Evolutionary conservation across 2,329 filamentous ascomycete genomes (phyloP).

Genomic region (Alternaria sp.): DNA sequence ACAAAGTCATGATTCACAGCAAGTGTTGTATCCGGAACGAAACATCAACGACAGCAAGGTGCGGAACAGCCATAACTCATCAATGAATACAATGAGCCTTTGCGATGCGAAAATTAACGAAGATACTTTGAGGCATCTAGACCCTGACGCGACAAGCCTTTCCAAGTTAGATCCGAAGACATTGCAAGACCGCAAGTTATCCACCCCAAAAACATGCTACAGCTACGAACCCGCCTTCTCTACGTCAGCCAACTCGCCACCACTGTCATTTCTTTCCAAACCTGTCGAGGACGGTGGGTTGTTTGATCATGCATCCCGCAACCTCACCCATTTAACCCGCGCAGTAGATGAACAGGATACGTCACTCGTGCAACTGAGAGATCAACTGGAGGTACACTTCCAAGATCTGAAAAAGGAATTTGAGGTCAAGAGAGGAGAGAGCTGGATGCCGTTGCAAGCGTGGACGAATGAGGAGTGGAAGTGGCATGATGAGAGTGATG

Average conservation of each 20-base stretch:
- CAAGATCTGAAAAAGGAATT: constrained; percentile 9
- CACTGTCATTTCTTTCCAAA: background rate
- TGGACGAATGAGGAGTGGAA: constrained; percentile 3
- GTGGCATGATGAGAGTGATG: background rate
- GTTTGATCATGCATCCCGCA: background rate
- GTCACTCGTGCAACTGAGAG: background rate
- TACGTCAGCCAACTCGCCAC: background rate
- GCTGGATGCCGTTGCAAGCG: constrained; percentile 9
- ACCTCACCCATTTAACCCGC: background rate
- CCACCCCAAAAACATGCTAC: background rate
- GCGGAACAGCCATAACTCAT: background rate
- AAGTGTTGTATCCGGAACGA: background rate
- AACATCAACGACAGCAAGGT: background rate
- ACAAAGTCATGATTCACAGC: background rate
- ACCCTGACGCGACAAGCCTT: background rate
- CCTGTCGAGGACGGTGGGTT: background rate
- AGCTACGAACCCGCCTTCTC: background rate
- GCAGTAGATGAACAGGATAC: background rate
- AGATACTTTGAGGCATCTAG: background rate
- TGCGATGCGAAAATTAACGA: background rate
- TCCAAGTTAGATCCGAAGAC: background rate
- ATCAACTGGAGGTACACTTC: constrained; percentile 5
- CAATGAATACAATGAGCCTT: background rate
- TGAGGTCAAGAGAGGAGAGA: constrained; percentile 6
- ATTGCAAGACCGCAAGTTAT: background rate